Conservation (phyloP, 1,139 yeast genomes). For the Suhomyces yuchorum region DNA sequence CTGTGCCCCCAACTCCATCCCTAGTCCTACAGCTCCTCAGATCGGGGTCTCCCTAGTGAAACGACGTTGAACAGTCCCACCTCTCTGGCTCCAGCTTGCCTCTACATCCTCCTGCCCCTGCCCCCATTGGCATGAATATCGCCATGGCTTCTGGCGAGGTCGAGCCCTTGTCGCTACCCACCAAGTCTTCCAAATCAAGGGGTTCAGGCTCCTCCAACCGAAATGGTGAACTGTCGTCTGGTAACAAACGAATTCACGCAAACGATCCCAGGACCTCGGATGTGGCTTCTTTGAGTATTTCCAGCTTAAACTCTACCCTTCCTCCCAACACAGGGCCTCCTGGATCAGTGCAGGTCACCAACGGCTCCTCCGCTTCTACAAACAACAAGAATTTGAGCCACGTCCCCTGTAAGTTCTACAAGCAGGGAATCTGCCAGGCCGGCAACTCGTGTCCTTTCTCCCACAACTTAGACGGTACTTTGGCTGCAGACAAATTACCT, state of each 20-base stretch:
- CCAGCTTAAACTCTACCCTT: constrained; percentile 8
- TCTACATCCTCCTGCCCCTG: background rate
- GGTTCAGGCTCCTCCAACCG: constrained; percentile 1
- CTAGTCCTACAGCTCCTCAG: background rate
- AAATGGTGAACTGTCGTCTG: constrained; percentile 1
- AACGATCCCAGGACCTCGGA: constrained; percentile 10
- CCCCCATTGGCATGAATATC: constrained; percentile 3
- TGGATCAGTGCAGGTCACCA: constrained; percentile 30
- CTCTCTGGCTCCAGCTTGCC: background rate
- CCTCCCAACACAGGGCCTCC: constrained; percentile 50
- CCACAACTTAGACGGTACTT: constrained; percentile 65
- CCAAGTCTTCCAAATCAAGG: constrained; percentile 4
- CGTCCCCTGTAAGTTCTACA: constrained; percentile 92
- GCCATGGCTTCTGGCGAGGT: constrained; percentile 6
- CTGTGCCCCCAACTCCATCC: background rate
- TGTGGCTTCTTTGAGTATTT: constrained; percentile 4
- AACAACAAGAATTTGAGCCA: constrained; percentile 63
- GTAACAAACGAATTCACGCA: constrained; percentile 4
- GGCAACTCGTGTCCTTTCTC: constrained; percentile 91
- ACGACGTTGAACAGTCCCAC: background rate
- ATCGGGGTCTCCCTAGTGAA: background rate
- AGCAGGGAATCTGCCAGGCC: constrained; percentile 93
- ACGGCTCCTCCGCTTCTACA: constrained; percentile 9
- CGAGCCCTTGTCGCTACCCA: constrained; percentile 3
- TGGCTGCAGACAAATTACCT: constrained; percentile 66